Conservation (phyloP, 768 basidiomycete species). For the Agrocybe praecox region DNA sequence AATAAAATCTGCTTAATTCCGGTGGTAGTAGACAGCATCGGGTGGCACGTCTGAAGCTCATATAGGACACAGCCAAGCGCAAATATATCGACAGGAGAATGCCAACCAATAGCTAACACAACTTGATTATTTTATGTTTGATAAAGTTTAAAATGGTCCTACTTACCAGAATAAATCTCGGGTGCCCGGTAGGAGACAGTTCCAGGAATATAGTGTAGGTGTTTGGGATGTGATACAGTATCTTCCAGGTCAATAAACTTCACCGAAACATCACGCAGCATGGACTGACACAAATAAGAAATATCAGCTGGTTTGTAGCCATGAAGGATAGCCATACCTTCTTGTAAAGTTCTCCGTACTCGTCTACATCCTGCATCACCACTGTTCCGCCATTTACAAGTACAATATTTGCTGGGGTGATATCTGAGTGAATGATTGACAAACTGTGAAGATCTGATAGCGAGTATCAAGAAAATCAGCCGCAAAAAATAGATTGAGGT, state of each 20-base stretch:
- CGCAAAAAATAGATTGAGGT: background rate
- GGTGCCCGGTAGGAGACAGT: background rate
- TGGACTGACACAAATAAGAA: background rate
- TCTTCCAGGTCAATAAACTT: conserved; percentile 6
- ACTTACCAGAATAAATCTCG: background rate
- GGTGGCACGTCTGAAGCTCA: background rate
- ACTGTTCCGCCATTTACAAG: background rate
- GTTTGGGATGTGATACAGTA: background rate
- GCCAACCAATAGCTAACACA: background rate
- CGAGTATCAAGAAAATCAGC: too few species aligned
- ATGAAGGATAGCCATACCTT: too few species aligned
- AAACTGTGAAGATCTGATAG: background rate
- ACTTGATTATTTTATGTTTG: too few species aligned
- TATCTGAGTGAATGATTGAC: conserved; percentile 1
- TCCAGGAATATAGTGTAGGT: background rate
- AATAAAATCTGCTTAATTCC: background rate
- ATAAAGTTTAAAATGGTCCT: too few species aligned
- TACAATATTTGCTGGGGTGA: conserved; percentile 3
- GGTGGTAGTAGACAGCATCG: background rate
- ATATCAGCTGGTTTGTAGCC: background rate
- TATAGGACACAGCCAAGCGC: background rate
- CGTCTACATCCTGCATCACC: background rate
- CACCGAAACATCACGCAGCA: background rate
- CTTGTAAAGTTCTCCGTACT: background rate
- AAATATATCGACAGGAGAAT: background rate